A percentile compares a stretch with the other conserved stretches of the same genome.
Evolutionary conservation across 2,329 filamentous ascomycete species (phyloP).

Genomic region (Monilinia laxa): DNA sequence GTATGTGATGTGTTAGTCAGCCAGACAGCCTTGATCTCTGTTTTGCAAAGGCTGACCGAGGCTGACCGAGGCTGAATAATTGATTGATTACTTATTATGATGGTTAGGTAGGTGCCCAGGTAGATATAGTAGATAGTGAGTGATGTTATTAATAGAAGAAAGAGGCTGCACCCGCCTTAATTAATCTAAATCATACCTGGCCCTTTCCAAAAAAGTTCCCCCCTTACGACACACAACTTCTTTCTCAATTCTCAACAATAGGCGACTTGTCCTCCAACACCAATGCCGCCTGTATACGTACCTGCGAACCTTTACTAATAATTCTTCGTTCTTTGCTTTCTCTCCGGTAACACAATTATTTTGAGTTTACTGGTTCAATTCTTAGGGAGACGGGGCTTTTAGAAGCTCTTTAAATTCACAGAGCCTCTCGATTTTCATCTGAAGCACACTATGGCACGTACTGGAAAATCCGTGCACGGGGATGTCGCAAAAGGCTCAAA

Average conservation of each 20-base stretch:
- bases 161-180: slow-evolving; percentile 19
- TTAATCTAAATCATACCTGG: slow-evolving; percentile 22
- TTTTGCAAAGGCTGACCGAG: slow-evolving; percentile 7
- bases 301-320: slow-evolving; percentile 33
- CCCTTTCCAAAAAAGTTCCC: slow-evolving; percentile 20
- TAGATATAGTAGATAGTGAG: neutral
- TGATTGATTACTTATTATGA: neutral
- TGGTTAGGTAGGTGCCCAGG: too few relatives aligned
- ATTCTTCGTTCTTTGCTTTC: slow-evolving; percentile 36
- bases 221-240: slow-evolving; percentile 19
- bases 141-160: slow-evolving; percentile 25
- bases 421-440: slow-evolving; percentile 27
- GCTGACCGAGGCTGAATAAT: slow-evolving; percentile 18
- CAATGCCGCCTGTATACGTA: slow-evolving; percentile 22
- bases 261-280: slow-evolving; percentile 28
- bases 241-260: slow-evolving; percentile 5
- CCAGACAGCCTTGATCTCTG: too few relatives aligned
- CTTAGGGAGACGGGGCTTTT: slow-evolving; percentile 28
- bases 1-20: too few relatives aligned
- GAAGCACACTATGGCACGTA: slow-evolving; percentile 33
- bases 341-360: slow-evolving; percentile 28
- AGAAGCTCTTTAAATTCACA: slow-evolving; percentile 29
- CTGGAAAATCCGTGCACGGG: slow-evolving; percentile 30
- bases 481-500: slow-evolving; percentile 27
- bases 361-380: slow-evolving; percentile 24